A percentile compares a stretch with the other conserved stretches of the same genome.
Conservation (phyloP, 345 rosid genomes). For the Psidium guajava region DNA sequence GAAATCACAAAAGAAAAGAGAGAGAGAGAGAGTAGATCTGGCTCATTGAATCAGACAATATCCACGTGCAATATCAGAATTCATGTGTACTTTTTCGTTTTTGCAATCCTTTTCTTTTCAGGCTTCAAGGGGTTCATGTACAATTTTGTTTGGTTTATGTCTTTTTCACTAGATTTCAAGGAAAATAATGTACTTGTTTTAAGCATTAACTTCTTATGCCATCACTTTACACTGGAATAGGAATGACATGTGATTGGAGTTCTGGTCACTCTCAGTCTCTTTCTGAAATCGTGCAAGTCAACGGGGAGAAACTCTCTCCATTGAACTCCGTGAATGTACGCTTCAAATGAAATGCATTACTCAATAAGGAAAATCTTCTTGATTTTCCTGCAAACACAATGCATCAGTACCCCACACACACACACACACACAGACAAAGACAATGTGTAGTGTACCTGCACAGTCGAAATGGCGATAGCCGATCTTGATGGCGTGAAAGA, state of each 20-base stretch:
- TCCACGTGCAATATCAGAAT: background rate
- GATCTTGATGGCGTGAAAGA: constrained; percentile 57
- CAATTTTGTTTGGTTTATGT: background rate
- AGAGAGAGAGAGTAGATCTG: too few species aligned
- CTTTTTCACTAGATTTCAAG: background rate
- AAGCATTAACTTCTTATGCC: background rate
- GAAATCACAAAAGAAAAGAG: too few species aligned
- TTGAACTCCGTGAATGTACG: background rate
- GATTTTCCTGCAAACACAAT: background rate
- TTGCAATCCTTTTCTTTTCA: background rate
- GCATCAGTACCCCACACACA: background rate
- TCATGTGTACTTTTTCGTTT: background rate
- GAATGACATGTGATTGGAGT: background rate
- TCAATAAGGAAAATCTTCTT: background rate
- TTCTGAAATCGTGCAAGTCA: background rate
- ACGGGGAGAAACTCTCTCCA: background rate
- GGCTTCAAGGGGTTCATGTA: background rate
- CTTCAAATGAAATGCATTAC: background rate
- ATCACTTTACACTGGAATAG: background rate
- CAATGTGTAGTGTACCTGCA: constrained; percentile 36
- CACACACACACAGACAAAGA: background rate
- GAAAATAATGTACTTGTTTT: background rate
- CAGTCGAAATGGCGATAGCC: constrained; percentile 93
- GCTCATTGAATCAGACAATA: background rate
- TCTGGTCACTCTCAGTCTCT: background rate